Conservation (phyloP, 805 yeast species). For the Wickerhamiella australiensis region DNA sequence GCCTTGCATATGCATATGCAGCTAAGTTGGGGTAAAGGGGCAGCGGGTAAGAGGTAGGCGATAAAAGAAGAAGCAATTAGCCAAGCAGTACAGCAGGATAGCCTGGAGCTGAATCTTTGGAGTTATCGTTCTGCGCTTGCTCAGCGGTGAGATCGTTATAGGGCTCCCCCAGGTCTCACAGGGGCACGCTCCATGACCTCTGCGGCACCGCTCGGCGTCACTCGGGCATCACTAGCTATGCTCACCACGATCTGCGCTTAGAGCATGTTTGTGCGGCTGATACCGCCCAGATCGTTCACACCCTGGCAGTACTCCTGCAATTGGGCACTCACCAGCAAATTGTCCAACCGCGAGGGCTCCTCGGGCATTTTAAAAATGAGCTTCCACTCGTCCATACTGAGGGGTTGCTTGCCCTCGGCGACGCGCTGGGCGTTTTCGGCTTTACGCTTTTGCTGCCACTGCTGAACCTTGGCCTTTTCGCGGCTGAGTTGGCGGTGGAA, state of each 20-base stretch:
- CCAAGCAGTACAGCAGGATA: too few species aligned
- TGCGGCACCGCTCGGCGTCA: too few species aligned
- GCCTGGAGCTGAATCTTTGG: too few species aligned
- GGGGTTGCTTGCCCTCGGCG: conserved; percentile 41
- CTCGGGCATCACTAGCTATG: too few species aligned
- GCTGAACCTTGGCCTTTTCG: conserved; percentile 55
- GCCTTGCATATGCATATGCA: background rate
- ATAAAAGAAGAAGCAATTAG: background rate
- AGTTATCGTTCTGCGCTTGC: too few species aligned
- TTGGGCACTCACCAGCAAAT: conserved; percentile 53
- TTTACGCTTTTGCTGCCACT: conserved; percentile 62
- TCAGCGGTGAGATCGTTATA: too few species aligned
- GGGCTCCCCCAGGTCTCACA: too few species aligned
- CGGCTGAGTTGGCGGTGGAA: conserved; percentile 65
- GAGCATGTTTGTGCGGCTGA: conserved; percentile 52
- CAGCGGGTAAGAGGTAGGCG: too few species aligned
- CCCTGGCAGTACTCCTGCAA: conserved; percentile 60
- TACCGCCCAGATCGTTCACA: conserved; percentile 56
- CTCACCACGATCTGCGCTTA: too few species aligned
- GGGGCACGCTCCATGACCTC: too few species aligned
- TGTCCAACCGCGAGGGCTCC: conserved; percentile 66
- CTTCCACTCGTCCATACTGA: conserved; percentile 51
- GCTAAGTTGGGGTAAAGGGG: background rate
- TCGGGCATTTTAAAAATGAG: conserved; percentile 51
- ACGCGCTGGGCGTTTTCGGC: conserved; percentile 52